These are phyloP conservation scores for Microdochium trichocladiopsis DNA, from an alignment of 2,329 filamentous ascomycete genomes.

Conservation along the genomic window DNA sequence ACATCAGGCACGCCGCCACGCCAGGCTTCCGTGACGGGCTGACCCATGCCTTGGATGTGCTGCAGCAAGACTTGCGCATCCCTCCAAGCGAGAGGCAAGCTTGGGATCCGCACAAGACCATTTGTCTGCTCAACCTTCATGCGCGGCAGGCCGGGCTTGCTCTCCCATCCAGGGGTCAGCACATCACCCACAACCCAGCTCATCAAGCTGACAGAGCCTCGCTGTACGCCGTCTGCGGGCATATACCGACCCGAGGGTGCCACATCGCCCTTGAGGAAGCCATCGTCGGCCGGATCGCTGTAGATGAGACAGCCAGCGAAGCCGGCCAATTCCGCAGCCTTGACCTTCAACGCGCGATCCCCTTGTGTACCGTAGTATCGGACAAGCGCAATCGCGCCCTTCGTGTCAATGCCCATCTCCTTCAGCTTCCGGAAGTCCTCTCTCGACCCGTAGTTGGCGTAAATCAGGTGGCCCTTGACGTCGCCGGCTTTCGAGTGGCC, in stretches of 20 bases:
- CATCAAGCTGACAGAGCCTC: slow-evolving; percentile 72
- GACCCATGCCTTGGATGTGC: slow-evolving; percentile 67
- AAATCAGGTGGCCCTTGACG: slow-evolving; percentile 79
- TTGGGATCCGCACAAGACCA: slow-evolving; percentile 77
- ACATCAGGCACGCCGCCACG: slow-evolving; percentile 69
- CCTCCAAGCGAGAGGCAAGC: slow-evolving; percentile 81
- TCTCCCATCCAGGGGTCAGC: slow-evolving; percentile 83
- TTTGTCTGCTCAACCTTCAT: slow-evolving; percentile 62
- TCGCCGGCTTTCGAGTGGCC: slow-evolving; percentile 83
- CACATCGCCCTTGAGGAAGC: slow-evolving; percentile 63
- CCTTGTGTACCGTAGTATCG: slow-evolving; percentile 69
- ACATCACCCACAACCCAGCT: slow-evolving; percentile 85
- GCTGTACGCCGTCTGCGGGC: slow-evolving; percentile 75
- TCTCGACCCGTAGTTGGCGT: slow-evolving; percentile 83
- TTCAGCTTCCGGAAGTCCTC: slow-evolving; percentile 72
- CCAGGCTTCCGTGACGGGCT: slow-evolving; percentile 65
- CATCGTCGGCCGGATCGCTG: slow-evolving; percentile 81
- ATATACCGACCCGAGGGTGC: slow-evolving; percentile 75
- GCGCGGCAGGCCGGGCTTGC: slow-evolving; percentile 56
- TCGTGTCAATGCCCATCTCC: slow-evolving; percentile 64
- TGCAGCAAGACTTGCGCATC: slow-evolving; percentile 78
- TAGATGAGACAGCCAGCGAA: slow-evolving; percentile 87
- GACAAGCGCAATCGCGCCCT: slow-evolving; percentile 78
- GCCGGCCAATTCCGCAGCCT: slow-evolving; percentile 80
- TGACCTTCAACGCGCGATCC: slow-evolving; percentile 76